Evolutionary conservation across 192 early-diverging fungal genomes (phyloP).

Genomic region (Globomyces pollinis-pini): DNA sequence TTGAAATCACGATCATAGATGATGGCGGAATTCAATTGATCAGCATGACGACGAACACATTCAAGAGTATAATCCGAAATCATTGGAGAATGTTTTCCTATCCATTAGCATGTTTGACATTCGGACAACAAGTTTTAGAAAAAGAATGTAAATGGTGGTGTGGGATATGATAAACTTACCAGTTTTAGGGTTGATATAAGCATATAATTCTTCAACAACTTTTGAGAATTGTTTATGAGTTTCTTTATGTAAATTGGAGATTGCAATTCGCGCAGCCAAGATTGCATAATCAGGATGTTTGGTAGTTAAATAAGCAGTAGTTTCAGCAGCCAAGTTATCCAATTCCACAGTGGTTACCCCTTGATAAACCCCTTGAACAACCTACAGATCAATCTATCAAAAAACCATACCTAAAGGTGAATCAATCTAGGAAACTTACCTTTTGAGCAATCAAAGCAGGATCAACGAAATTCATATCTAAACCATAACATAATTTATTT

Average conservation of each 20-base stretch:
- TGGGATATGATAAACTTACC: too few relatives aligned
- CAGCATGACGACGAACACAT: conserved; percentile 62
- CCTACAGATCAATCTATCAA: conserved; percentile 36
- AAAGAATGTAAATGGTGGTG: too few relatives aligned
- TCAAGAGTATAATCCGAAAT: conserved; percentile 71
- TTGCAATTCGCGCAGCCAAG: conserved; percentile 90
- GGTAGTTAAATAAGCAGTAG: conserved; percentile 63
- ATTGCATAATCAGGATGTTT: conserved; percentile 95
- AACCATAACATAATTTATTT: conserved; percentile 87
- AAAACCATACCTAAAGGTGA: not conserved
- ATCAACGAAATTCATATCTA: conserved; percentile 88
- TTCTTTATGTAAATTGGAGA: conserved; percentile 81
- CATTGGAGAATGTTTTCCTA: conserved; percentile 87
- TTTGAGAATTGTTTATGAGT: conserved; percentile 69
- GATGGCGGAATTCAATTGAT: conserved; percentile 86
- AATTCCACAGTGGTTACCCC: conserved; percentile 94
- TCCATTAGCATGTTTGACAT: too few relatives aligned
- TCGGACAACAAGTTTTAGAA: too few relatives aligned
- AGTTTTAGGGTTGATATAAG: conserved; percentile 85
- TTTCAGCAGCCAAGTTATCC: conserved; percentile 96
- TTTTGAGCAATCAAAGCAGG: conserved; percentile 85
- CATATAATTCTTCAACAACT: conserved; percentile 79
- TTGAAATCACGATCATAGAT: conserved; percentile 96
- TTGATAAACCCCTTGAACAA: conserved; percentile 90
- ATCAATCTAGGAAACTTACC: conserved; percentile 49